Conservation (phyloP, 106 monocot species). For the Dendrobium chrysotoxum region DNA sequence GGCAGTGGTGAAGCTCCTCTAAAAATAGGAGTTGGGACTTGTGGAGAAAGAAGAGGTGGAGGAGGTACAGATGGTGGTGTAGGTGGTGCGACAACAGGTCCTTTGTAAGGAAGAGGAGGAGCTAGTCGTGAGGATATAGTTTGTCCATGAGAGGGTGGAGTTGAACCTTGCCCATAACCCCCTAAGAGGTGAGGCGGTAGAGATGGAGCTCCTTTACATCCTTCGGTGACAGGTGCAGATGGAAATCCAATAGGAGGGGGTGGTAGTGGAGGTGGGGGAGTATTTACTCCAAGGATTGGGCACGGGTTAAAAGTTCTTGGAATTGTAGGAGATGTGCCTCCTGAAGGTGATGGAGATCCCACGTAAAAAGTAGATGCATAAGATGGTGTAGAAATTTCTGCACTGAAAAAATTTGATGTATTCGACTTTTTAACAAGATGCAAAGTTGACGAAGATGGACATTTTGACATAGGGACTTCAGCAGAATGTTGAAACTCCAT, state of each 20-base stretch:
- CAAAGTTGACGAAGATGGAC: not conserved
- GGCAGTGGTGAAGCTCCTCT: slow-evolving; percentile 6
- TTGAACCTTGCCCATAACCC: not conserved
- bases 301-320: not conserved
- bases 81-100: not conserved
- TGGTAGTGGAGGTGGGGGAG: slow-evolving; percentile 3
- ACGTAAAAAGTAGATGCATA: not conserved
- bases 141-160: not conserved
- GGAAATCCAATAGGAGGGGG: not conserved
- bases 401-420: not conserved
- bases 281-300: not conserved
- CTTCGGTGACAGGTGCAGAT: not conserved
- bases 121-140: not conserved
- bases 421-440: not conserved
- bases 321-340: not conserved
- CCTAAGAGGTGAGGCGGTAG: not conserved
- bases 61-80: not conserved
- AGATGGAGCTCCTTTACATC: slow-evolving; percentile 1
- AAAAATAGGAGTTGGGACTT: not conserved
- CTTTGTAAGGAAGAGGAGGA: not conserved
- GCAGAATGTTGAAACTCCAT: not conserved
- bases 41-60: not conserved
- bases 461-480: not conserved
- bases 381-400: not conserved
- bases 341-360: not conserved